Evolutionary conservation across 1,284 basidiomycete genomes (phyloP).

Genomic region (Xanthoconium separans): DNA sequence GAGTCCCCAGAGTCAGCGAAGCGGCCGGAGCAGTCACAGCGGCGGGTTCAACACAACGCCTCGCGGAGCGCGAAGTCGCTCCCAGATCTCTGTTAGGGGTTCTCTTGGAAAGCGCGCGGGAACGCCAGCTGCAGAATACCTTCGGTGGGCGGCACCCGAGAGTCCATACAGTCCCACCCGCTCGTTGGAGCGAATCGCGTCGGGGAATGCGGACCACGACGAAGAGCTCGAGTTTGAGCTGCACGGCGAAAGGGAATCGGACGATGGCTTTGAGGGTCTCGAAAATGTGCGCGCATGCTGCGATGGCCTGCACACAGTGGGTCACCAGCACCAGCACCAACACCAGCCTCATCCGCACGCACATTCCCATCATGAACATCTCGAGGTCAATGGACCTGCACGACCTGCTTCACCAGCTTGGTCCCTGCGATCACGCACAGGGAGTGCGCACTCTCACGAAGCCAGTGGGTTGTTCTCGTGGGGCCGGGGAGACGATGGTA

Average conservation of each 20-base stretch:
- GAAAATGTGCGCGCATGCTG: constrained; percentile 96
- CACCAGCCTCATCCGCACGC: constrained; percentile 59
- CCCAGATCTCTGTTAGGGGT: constrained; percentile 67
- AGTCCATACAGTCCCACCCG: constrained; percentile 66
- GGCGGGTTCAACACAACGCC: constrained; percentile 73
- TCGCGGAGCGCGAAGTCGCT: constrained; percentile 71
- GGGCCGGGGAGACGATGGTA: constrained; percentile 53
- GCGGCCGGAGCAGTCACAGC: constrained; percentile 53
- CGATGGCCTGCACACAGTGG: constrained; percentile 87
- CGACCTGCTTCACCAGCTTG: constrained; percentile 75
- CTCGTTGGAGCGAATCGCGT: constrained; percentile 62
- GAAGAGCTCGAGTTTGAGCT: constrained; percentile 83
- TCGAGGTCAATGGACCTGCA: constrained; percentile 46
- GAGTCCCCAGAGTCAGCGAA: constrained; percentile 72
- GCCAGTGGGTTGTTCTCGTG: constrained; percentile 63
- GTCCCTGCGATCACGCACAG: constrained; percentile 76
- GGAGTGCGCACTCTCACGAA: constrained; percentile 65
- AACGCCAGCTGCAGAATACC: constrained; percentile 86
- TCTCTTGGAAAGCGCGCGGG: constrained; percentile 82
- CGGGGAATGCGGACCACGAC: constrained; percentile 41
- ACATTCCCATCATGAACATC: constrained; percentile 50
- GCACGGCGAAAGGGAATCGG: constrained; percentile 71
- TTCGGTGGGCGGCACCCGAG: constrained; percentile 69
- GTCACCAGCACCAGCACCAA: constrained; percentile 54
- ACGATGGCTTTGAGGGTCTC: constrained; percentile 87